A percentile compares a stretch with the other conserved stretches of the same genome.
phyloP scores from a whole-genome alignment of 1,139 yeast genomes.

The Suhomyces kunorum region DNA sequence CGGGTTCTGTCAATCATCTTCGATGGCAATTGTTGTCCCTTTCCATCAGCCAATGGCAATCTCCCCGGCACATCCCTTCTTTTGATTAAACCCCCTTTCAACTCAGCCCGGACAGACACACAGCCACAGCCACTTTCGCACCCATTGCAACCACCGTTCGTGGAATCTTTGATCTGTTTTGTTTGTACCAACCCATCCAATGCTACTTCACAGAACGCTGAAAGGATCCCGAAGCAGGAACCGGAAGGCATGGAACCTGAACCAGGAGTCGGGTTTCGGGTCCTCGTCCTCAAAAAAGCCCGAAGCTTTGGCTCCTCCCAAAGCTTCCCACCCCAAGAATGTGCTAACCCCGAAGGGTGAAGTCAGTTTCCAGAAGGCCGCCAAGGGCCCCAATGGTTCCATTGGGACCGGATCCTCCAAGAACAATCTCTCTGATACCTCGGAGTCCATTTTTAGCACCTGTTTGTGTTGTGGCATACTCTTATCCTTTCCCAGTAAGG shows the following conservation, averaged over 20 bases:
- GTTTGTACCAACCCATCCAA: constrained; percentile 6
- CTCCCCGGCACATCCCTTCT: neutral
- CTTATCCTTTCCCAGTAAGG: constrained; percentile 48
- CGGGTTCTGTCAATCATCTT: too few relatives aligned
- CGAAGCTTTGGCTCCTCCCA: neutral
- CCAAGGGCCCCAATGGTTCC: neutral
- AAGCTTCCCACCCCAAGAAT: neutral
- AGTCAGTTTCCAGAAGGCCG: neutral
- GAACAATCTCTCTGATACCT: neutral
- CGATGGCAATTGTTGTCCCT: too few relatives aligned
- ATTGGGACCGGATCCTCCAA: neutral
- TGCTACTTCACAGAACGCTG: constrained; percentile 3
- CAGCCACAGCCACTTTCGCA: constrained; percentile 9
- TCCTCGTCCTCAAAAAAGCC: neutral
- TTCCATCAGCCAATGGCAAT: too few relatives aligned
- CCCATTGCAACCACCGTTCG: constrained; percentile 10
- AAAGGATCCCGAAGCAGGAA: constrained; percentile 4
- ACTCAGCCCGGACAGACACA: neutral
- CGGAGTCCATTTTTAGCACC: constrained; percentile 1
- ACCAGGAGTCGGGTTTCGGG: neutral
- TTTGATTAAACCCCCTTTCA: neutral
- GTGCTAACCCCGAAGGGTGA: constrained; percentile 3
- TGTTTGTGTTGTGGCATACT: constrained; percentile 60
- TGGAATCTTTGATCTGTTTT: constrained; percentile 1
- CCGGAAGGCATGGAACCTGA: constrained; percentile 3